A percentile compares a stretch with the other conserved stretches of the same genome.
Evolutionary conservation across 2,329 filamentous ascomycete species (phyloP).

Genomic region (Talaromyces sp.): DNA sequence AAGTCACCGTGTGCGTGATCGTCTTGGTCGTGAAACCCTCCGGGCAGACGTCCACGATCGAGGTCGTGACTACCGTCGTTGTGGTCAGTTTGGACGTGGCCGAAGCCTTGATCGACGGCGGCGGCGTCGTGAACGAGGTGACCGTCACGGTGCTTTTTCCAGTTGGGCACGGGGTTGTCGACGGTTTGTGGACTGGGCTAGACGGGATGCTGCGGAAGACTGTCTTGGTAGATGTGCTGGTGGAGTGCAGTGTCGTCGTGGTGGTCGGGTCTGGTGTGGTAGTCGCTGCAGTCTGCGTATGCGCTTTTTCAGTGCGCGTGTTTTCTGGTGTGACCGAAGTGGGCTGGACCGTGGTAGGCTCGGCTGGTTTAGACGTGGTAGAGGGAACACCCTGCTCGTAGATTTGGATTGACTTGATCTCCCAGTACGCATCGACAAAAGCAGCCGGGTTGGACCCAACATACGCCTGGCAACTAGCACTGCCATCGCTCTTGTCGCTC

Average conservation of each 20-base stretch:
- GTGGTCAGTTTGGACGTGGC: conserved; percentile 17
- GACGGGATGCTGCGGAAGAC: neutral
- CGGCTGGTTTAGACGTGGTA: neutral
- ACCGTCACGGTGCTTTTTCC: conserved; percentile 3
- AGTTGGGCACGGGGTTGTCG: neutral
- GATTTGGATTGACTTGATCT: conserved; percentile 67
- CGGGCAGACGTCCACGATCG: conserved; percentile 38
- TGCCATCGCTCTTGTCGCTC: conserved; percentile 52
- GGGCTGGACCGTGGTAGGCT: neutral
- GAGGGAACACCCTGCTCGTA: conserved; percentile 34
- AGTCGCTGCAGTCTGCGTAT: neutral
- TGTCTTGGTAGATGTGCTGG: neutral
- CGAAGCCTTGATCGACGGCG: neutral
- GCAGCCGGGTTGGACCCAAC: conserved; percentile 64
- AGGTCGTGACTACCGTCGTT: conserved; percentile 35
- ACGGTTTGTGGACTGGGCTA: neutral
- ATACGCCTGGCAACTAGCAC: conserved; percentile 65
- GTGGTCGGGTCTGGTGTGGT: neutral
- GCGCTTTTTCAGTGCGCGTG: neutral
- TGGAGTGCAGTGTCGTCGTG: neutral
- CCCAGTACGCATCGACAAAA: conserved; percentile 73
- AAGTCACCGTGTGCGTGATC: conserved; percentile 32
- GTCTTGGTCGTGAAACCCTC: conserved; percentile 39
- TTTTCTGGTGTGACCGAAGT: neutral
- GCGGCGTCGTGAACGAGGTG: neutral